Evolutionary conservation across 345 rosid genomes (phyloP), one percentile per base, ranked within the genome.

Genomic region (Syzygium aqueum): DNA sequence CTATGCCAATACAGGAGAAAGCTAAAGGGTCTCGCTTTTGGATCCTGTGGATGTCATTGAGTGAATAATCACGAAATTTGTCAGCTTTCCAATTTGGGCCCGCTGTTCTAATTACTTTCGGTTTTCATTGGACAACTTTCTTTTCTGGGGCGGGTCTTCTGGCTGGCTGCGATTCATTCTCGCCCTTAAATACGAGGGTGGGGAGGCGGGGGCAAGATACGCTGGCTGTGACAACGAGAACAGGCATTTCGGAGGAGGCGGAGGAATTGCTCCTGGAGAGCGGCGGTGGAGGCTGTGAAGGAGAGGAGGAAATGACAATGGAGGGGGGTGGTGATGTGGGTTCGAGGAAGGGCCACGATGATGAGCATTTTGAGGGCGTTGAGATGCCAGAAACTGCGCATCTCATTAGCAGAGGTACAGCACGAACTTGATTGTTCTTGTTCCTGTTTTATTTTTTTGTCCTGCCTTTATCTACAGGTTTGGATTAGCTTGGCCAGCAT

Each of bases 381-480:
- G 95, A 93, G 46, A 77, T 93, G 85, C 96, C 98, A 25, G 96
- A 94, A 52, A 97, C 97, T 88, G 98, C 97, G 25, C 99, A 97
- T 90, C 94, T 93, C 90, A 93, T 97, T 85, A 95, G 99, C 90
- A 94, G 89, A 87, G 98, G 98, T 95, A 54, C 23, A 8, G 33
- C 51, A 11, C 57, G 56, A 59, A 25, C 28, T 27, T 8, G 17
- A 61, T 46, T 46, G 1, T 85, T 63, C 49, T 57, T 23, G 63
- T 54, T 53, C n/a, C 3, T 65, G 10, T 63, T 63, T 30, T 6
- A 0, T 15, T 86, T 46, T 49, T 16, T 63, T 56, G 12, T 28
- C 12, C 11, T 1, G 52, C 4, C 53, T 65, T 17, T 11, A 46
- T 8, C 7, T 30, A 11, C 80, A 37, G 37, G n/a, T 30, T 50